phyloP scores from a whole-genome alignment of 2,329 filamentous ascomycete genomes.

The Byssoonygena ceratinophila region DNA sequence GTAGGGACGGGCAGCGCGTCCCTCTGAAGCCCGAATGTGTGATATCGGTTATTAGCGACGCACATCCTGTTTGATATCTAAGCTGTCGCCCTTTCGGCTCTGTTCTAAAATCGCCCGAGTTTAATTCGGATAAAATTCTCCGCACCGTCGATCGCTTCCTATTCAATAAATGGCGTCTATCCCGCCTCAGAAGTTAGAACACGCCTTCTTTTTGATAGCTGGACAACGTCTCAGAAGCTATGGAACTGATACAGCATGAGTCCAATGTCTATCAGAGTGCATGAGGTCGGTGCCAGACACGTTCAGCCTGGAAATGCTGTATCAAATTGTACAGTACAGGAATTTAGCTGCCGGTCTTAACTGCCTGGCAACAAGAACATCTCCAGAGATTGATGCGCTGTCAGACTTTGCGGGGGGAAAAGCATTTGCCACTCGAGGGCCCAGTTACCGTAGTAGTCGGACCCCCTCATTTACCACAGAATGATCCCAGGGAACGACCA shows the following conservation, averaged over 20 bases:
- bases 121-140: conserved; percentile 9
- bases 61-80: neutral
- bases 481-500: neutral
- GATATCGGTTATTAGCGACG: too few species aligned
- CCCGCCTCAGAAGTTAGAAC: neutral
- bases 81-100: neutral
- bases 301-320: too few species aligned
- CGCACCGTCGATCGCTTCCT: conserved; percentile 11
- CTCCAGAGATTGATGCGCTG: neutral
- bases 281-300: too few species aligned
- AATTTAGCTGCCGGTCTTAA: too few species aligned
- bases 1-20: neutral
- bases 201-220: too few species aligned
- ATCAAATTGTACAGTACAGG: too few species aligned
- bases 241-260: too few species aligned
- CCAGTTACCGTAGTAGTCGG: neutral
- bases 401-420: neutral
- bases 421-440: neutral
- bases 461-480: neutral
- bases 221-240: too few species aligned
- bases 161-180: conserved; percentile 4
- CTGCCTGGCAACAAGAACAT: too few species aligned
- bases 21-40: neutral
- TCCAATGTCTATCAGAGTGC: too few species aligned
- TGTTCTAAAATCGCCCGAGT: neutral